phyloP scores from a whole-genome alignment of 1,139 yeast genomes.

The Insectozyma bohioensis region DNA sequence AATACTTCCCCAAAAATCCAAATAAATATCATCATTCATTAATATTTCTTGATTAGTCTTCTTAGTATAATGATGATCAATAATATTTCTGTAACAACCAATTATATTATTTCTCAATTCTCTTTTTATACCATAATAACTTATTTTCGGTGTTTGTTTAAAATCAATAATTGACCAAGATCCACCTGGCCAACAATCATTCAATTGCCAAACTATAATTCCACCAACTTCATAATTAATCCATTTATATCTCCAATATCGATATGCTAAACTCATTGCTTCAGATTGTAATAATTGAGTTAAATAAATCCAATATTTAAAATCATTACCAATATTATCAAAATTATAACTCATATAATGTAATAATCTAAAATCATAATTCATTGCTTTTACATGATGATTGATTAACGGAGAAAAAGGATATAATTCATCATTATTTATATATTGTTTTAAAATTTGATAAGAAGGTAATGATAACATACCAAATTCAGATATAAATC shows the following conservation, averaged over 20 bases:
- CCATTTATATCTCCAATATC: constrained; percentile 50
- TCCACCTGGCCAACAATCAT: constrained; percentile 53
- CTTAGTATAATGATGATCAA: too few species aligned
- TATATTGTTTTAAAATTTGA: constrained; percentile 27
- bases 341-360: constrained; percentile 43
- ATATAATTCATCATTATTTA: constrained; percentile 30
- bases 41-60: too few species aligned
- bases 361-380: constrained; percentile 45
- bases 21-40: too few species aligned
- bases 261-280: constrained; percentile 46
- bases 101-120: constrained; percentile 35
- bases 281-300: constrained; percentile 53
- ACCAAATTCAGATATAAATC: constrained; percentile 50
- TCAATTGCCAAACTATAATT: constrained; percentile 50
- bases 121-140: constrained; percentile 46
- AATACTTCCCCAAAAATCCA: too few species aligned
- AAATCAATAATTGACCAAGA: constrained; percentile 49
- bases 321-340: constrained; percentile 27
- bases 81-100: constrained; percentile 35
- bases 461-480: constrained; percentile 41
- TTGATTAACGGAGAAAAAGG: constrained; percentile 41
- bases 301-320: constrained; percentile 44
- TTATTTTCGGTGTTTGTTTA: constrained; percentile 39
- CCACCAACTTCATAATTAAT: constrained; percentile 38
- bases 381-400: constrained; percentile 44